These are phyloP conservation scores for Sophora flavescens DNA, from an alignment of 306 rosid genomes.

Conservation along the genomic window DNA sequence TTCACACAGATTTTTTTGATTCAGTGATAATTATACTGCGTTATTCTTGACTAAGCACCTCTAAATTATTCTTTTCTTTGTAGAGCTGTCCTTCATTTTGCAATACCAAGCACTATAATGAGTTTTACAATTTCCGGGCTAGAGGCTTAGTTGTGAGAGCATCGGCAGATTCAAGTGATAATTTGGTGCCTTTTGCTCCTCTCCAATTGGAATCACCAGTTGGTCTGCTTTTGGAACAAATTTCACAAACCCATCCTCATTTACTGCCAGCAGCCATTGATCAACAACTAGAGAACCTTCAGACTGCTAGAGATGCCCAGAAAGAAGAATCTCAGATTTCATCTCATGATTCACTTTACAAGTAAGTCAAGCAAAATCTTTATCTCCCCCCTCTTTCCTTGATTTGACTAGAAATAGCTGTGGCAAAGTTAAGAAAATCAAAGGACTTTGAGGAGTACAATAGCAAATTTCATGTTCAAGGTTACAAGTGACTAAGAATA, in stretches of 20 bases:
- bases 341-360: constrained; percentile 67
- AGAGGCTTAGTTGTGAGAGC: constrained; percentile 75
- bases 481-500: constrained; percentile 4
- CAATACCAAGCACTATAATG: constrained; percentile 58
- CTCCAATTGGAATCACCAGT: constrained; percentile 81
- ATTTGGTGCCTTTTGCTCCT: constrained; percentile 73
- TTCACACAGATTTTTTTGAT: constrained; percentile 22
- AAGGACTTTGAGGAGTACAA: constrained; percentile 13
- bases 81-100: constrained; percentile 70
- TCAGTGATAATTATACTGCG: constrained; percentile 13
- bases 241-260: constrained; percentile 89
- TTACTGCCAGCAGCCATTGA: constrained; percentile 82
- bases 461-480: background rate
- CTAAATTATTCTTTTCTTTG: constrained; percentile 9
- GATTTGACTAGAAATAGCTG: constrained; percentile 26
- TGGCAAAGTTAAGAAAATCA: constrained; percentile 7
- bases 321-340: constrained; percentile 56
- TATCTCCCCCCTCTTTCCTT: background rate
- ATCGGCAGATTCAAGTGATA: constrained; percentile 68
- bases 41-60: constrained; percentile 14
- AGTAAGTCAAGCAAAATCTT: constrained; percentile 55
- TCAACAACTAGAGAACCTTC: constrained; percentile 94
- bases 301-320: constrained; percentile 62
- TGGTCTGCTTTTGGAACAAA: constrained; percentile 91
- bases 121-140: constrained; percentile 60